Base-by-base conservation (phyloP, 2,329 filamentous ascomycete genomes). In the Fusarium solani-melongenae region DNA sequence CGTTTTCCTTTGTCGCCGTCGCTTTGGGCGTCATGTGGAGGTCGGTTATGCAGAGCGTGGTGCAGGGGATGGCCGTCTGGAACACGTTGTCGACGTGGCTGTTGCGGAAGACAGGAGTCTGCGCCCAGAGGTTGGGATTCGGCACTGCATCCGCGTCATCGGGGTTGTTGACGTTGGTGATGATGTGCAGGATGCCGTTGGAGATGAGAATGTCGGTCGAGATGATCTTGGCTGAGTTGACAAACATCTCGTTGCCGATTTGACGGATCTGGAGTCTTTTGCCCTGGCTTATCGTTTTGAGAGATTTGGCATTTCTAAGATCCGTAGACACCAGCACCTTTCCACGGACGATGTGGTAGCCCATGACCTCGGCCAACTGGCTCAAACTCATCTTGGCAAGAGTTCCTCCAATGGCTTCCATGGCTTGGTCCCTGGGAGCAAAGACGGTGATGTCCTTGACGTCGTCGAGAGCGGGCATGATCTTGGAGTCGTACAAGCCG, bases 311-410 rank as follows among this genome's bases (percentile, higher is more conserved):
- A 67, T 80, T 62, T 82, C 83, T 72, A 20, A 86, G 79, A 39
- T 76, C 67, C 2, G 83, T 81, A 20, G 87, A 88, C 77, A 90
- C 90, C 3, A 86, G 80, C 2, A 91, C 85, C 8, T 83, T 82
- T 61, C 84, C 85, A n/a, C 86, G 85, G 51, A 93, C 81, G 60
- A 93, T 85, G 79, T 94, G 92, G 81, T 94, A 94, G 29, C 85
- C 82, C 36, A 93, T 84, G 59, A 93, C 86, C 31, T 79, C 80
- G 3, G 84, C 79, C 2, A 92, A 83, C 15, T 89, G 80, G 6
- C 85, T 79, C 0, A 81, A 78, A 27, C 84, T 84, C 33, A 91
- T 79, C 66, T 85, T 85, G 31, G 81, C 78, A 12, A 90, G 77
- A 29, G 86, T 82, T 58, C 85, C 88, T 64, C 87, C 89, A 49